phyloP scores from a whole-genome alignment of 2,329 filamentous ascomycete genomes.

The Penicillium sumatraense region DNA sequence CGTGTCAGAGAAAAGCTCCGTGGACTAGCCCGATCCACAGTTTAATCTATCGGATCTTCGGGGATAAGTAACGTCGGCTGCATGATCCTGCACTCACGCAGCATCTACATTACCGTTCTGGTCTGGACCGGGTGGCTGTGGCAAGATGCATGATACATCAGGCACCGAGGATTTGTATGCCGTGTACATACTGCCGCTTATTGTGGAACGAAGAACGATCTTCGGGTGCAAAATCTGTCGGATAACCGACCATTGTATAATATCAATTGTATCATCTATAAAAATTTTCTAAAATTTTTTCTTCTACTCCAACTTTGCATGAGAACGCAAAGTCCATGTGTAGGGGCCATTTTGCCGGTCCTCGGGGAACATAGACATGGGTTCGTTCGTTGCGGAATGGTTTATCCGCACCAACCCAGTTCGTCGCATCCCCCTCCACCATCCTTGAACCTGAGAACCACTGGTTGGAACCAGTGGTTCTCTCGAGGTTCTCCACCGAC shows the following conservation, averaged over 20 bases:
- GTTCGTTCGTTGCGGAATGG: not conserved
- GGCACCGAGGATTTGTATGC: not conserved
- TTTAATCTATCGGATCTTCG: slow-evolving; percentile 2
- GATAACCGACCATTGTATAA: not conserved
- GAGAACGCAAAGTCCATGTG: not conserved
- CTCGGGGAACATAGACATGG: not conserved
- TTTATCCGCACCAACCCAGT: slow-evolving; percentile 1
- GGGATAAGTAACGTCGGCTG: not conserved
- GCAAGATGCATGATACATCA: slow-evolving; percentile 2
- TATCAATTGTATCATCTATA: not conserved
- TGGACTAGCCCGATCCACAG: not conserved
- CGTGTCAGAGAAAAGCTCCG: not conserved
- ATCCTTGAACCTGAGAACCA: no score
- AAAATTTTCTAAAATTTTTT: not conserved
- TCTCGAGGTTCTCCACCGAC: not conserved
- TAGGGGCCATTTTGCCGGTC: not conserved
- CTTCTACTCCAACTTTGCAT: no score
- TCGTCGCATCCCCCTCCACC: not conserved
- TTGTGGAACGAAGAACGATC: not conserved
- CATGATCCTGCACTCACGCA: not conserved
- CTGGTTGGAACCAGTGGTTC: slow-evolving; percentile 6
- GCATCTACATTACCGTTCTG: not conserved
- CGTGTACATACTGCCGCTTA: no score
- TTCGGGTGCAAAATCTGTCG: not conserved
- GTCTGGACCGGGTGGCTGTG: not conserved